Base-by-base conservation (phyloP, 495 filamentous ascomycete species). In the Aspergillus ellipticus region DNA sequence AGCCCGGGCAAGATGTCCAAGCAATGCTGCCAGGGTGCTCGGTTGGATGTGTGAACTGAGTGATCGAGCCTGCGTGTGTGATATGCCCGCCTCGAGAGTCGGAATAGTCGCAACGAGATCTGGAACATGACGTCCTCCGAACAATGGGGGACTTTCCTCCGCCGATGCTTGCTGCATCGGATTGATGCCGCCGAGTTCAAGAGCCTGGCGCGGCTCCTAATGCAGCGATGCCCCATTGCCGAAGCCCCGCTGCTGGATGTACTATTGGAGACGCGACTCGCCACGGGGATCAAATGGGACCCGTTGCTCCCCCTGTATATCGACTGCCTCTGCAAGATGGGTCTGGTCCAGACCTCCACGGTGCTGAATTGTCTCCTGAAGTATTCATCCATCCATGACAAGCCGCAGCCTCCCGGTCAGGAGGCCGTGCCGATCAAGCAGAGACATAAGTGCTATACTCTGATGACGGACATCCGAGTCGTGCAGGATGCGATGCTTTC, bases 281-380 rank as follows among this genome's bases (percentile, higher is more conserved):
- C 65, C 24, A 78, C 78, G 48, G 69, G 62, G 33, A 66, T 78
- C 60, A 72, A 71, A 55, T 80, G 86, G 68, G 88, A 91, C 58
- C 84, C 84, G 20, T 76, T 87, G 42, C 68, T 88, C 20, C 75
- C 79, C 5, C 72, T 80, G 17, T 92, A 91, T 69, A 66, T 88
- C 28, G 76, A 86, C 65, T 75, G 75, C 13, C 75, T 91, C 24
- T 76, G 84, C 29, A 75, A 78, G 33, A 65, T 71, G 42, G 75
- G 76, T 8, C 64, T 76, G 53, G 71, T 87, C 28, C 81, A 84
- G 55, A 71, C 75, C 5, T 73, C 82, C 0, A 77, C 80, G 8
- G 74, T 88, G 2, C 72, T 91, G 54, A 61, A 68, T n/a, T 79
- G 76, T 4, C 67, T 89, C 3, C 77, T 84, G 58, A 77, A 78